Evolutionary conservation across 2,329 filamentous ascomycete species (phyloP).

Genomic region (Orbilia javanica): DNA sequence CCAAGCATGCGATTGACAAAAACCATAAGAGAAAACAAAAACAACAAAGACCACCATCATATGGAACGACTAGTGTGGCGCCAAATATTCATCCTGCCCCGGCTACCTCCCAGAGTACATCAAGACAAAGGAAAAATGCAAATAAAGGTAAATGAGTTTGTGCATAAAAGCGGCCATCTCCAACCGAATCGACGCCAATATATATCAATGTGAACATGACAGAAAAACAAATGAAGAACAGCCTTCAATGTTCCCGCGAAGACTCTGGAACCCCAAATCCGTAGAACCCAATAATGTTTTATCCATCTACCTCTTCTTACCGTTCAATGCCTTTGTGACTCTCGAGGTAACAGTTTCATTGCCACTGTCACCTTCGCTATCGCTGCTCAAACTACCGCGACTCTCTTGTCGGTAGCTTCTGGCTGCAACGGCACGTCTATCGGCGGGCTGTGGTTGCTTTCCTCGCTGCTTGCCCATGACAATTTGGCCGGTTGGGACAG

Average conservation of each 20-base stretch:
- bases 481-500: constrained; percentile 46
- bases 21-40: background rate
- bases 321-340: constrained; percentile 51
- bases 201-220: background rate
- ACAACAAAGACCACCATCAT: background rate
- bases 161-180: constrained; percentile 19
- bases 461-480: constrained; percentile 43
- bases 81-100: background rate
- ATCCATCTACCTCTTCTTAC: constrained; percentile 18
- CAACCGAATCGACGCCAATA: constrained; percentile 37
- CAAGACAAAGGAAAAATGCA: constrained; percentile 2
- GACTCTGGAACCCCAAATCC: background rate
- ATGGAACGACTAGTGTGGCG: background rate
- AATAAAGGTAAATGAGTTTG: background rate
- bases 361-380: constrained; percentile 53
- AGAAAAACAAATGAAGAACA: background rate
- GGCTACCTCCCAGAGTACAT: background rate
- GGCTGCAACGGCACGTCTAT: constrained; percentile 27
- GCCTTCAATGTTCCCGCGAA: background rate
- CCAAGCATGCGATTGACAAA: constrained; percentile 3
- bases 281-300: background rate
- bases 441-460: constrained; percentile 32
- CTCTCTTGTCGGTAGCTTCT: constrained; percentile 55
- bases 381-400: constrained; percentile 50
- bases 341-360: constrained; percentile 48